Evolutionary conservation across 2,329 filamentous ascomycete genomes (phyloP), one percentile per base, ranked within the genome.

Genomic region (Beauveria medogensis): DNA sequence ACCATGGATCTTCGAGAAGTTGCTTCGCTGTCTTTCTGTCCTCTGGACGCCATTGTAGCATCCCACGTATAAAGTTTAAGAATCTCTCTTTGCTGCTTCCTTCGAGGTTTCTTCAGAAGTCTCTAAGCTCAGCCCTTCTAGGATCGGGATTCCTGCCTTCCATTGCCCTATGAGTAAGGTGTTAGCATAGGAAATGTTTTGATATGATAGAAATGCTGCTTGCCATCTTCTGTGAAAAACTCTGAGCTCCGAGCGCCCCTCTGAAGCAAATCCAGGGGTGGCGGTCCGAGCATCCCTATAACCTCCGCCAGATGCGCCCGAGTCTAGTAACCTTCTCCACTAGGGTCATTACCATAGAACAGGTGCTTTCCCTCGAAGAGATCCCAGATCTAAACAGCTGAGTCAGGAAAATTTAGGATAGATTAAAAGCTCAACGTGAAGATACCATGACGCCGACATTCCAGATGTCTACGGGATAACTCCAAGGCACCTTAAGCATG

Each of bases 1-100:
- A 6, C 28, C 48, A 34, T 6, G 40, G 12, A n/a, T 55, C 24
- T 5, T 44, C 40, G 5, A 28, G 40, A 40, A 67, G 63, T 53
- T 67, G 37, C n/a, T 37, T 55, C 3, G 63, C 64, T 41, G 64
- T 66, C 59, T 65, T 65, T 9, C 70, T 67, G 26, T 70, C 69
- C 28, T 69, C 68, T 0, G 69, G 68, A 1, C 62, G 65, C 69
- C 69, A 70, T 30, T 65, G 62, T 2, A 70, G 63, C 67, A 69
- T 69, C 3, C 66, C 62, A 9, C 64, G 60, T 8, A 69, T 26
- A 20, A 70, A 68, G 3, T 12, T 20, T 1, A 69, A 30, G 22
- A 69, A 69, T 2, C 24, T 41, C 2, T 41, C 47, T 50, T 68
- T 68, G 2, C 65, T 61, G 2, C 61, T 44, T 18, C 46, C 46